Evolutionary conservation across 2,329 filamentous ascomycete genomes (phyloP).

Genomic region (Aureobasidium pullulans): DNA sequence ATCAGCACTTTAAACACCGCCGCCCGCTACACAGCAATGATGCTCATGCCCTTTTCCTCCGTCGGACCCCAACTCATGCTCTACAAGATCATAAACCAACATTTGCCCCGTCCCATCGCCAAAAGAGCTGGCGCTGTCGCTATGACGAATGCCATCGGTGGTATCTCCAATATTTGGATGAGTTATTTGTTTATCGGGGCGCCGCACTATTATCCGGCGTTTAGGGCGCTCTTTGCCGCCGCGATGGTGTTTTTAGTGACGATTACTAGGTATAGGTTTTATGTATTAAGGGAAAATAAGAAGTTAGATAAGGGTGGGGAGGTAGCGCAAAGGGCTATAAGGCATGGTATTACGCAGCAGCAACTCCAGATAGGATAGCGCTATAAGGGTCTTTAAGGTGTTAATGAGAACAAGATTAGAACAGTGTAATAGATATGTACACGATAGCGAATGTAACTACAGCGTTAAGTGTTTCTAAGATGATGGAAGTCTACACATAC

Average conservation of each 20-base stretch:
- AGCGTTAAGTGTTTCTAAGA: too few species aligned
- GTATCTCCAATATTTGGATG: background rate
- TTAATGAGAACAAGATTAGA: background rate
- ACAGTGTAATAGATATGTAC: too few species aligned
- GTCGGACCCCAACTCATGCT: slow-evolving; percentile 36
- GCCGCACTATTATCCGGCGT: slow-evolving; percentile 36
- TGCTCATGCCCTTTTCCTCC: slow-evolving; percentile 34
- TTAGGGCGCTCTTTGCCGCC: slow-evolving; percentile 32
- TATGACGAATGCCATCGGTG: slow-evolving; percentile 32
- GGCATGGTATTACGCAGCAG: slow-evolving; percentile 37
- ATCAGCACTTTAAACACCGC: slow-evolving; percentile 46
- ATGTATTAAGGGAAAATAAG: slow-evolving; percentile 33
- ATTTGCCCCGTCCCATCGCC: slow-evolving; percentile 34
- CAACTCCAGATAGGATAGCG: slow-evolving; percentile 38
- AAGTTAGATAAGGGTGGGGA: slow-evolving; percentile 33
- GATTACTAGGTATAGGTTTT: slow-evolving; percentile 33
- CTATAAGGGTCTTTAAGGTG: slow-evolving; percentile 36
- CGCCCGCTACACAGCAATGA: slow-evolving; percentile 46
- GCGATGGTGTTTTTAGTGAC: slow-evolving; percentile 28
- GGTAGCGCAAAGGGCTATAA: slow-evolving; percentile 33
- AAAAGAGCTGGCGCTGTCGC: slow-evolving; percentile 38
- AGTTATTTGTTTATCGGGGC: slow-evolving; percentile 26
- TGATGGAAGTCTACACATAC: too few species aligned
- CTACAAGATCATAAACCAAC: slow-evolving; percentile 37
- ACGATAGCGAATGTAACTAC: too few species aligned